Base-by-base conservation (phyloP, 768 basidiomycete species). In the Agrocybe praecox region DNA sequence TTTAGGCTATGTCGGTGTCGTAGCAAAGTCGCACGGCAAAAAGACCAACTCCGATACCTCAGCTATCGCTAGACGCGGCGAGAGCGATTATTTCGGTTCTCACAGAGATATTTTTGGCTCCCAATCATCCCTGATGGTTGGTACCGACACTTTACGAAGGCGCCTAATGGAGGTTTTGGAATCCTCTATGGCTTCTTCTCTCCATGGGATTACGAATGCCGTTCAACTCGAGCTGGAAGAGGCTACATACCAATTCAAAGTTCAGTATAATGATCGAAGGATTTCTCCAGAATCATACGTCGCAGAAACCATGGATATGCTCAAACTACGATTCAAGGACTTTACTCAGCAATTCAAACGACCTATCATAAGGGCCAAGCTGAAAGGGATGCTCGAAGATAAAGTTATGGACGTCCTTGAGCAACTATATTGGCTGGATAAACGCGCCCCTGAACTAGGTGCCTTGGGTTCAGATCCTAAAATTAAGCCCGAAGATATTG, bases 201-300 rank as follows among this genome's bases (percentile, higher is more conserved):
- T 99, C 4, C 95, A 98, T 65, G 88, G 92, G 1, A 98, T 99
- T 70, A 92, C 93, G 56, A 98, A 98, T 72, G 94, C 94, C 2
- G 97, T 98, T 10, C 94, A 97, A 65, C 85, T 98, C 36, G 97
- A 99, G 70, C 80, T 99, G 9, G 97, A 99, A 72, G 97, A 98
- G 66, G 88, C 97, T 2, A 89, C 88, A 12, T 99, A 99, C 71
- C 97, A 98, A 72, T 99, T 99, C 85, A 99, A 99, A 74, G 97
- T 99, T 2, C 90, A 96, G 70, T 94, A 93, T 76, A 99, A 99
- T 68, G 97, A 99, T 74, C 87, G 94, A 21, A 84, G 93, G 21
- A 92, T 98, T 57, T 90, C 92, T 1, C 88, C 97, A 11, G 97
- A 99, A 71, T 95, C 94, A 1, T 99, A 99, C 69, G 93, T 99